A percentile compares a stretch with the other conserved stretches of the same genome.
Evolutionary conservation across 495 filamentous ascomycete genomes (phyloP).

Genomic region (Halenospora varia): DNA sequence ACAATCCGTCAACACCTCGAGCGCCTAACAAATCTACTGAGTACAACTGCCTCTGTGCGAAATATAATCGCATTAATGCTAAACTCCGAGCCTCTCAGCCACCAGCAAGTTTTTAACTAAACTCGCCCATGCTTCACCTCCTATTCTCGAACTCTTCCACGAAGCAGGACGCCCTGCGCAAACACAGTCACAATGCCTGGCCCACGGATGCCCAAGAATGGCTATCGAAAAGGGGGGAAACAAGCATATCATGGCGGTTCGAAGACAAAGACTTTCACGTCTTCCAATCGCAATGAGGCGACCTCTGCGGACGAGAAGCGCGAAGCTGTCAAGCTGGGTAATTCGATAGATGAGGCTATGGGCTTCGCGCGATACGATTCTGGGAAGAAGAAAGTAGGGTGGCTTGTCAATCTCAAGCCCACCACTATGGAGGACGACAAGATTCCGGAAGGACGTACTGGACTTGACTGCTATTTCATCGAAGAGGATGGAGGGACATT

Average conservation of each 20-base stretch:
- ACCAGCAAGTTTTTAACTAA: constrained; percentile 24
- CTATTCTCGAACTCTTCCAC: constrained; percentile 2
- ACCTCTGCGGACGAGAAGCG: constrained; percentile 82
- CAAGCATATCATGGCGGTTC: constrained; percentile 48
- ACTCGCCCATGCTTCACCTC: constrained; percentile 8
- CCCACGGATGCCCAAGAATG: constrained; percentile 38
- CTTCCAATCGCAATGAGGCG: constrained; percentile 65
- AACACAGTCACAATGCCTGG: constrained; percentile 23
- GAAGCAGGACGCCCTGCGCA: constrained; percentile 4
- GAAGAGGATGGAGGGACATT: constrained; percentile 90
- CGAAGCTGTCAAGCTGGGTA: constrained; percentile 76
- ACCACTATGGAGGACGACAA: constrained; percentile 84
- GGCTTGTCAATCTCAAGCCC: constrained; percentile 92
- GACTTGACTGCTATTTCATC: constrained; percentile 95
- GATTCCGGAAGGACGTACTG: constrained; percentile 61
- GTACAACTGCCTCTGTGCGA: not conserved
- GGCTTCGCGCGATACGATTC: constrained; percentile 91
- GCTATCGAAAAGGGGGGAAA: constrained; percentile 47
- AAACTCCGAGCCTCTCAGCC: not conserved
- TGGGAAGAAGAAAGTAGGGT: constrained; percentile 80
- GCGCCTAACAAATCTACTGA: too few relatives aligned
- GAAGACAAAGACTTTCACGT: constrained; percentile 69
- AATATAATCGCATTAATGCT: not conserved
- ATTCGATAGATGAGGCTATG: constrained; percentile 90
- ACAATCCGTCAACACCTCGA: too few relatives aligned